Evolutionary conservation across 805 yeast genomes (phyloP).

Genomic region (Teunomyces funiuensis): DNA sequence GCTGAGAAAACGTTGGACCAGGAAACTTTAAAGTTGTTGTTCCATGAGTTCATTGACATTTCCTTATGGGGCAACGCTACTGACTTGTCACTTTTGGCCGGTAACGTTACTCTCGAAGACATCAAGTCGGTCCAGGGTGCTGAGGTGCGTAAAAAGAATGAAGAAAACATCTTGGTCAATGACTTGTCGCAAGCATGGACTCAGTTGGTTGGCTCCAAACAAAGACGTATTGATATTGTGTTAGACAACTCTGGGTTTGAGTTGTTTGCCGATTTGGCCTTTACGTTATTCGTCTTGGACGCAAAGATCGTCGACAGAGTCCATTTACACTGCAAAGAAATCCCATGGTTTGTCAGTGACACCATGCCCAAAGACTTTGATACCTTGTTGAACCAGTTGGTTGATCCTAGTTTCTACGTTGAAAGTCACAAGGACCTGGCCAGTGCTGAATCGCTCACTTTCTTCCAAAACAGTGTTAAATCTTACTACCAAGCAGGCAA

Average conservation of each 20-base stretch:
- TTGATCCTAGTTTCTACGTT: slow-evolving; percentile 51
- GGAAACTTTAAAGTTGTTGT: slow-evolving; percentile 50
- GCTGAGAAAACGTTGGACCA: not conserved
- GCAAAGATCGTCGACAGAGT: slow-evolving; percentile 62
- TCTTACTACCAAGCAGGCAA: slow-evolving; percentile 20
- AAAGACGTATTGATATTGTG: slow-evolving; percentile 71
- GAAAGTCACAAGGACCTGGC: slow-evolving; percentile 24
- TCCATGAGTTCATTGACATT: slow-evolving; percentile 81
- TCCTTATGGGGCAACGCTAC: slow-evolving; percentile 99
- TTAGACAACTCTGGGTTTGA: slow-evolving; percentile 96
- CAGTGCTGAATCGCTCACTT: slow-evolving; percentile 21
- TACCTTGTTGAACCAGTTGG: slow-evolving; percentile 55
- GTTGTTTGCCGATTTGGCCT: slow-evolving; percentile 77
- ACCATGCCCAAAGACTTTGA: slow-evolving; percentile 82
- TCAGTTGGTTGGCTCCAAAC: slow-evolving; percentile 31
- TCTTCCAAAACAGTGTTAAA: slow-evolving; percentile 21
- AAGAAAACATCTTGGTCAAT: slow-evolving; percentile 72
- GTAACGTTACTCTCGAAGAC: slow-evolving; percentile 79
- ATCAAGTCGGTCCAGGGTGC: slow-evolving; percentile 90
- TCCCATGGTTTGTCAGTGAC: slow-evolving; percentile 98
- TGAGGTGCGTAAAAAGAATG: slow-evolving; percentile 78
- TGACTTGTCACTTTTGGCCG: slow-evolving; percentile 85
- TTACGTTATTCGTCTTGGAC: slow-evolving; percentile 60
- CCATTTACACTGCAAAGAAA: slow-evolving; percentile 80
- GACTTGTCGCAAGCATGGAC: slow-evolving; percentile 73